Conservation (phyloP, 768 basidiomycete species). For the Leccinum incarnatum region DNA sequence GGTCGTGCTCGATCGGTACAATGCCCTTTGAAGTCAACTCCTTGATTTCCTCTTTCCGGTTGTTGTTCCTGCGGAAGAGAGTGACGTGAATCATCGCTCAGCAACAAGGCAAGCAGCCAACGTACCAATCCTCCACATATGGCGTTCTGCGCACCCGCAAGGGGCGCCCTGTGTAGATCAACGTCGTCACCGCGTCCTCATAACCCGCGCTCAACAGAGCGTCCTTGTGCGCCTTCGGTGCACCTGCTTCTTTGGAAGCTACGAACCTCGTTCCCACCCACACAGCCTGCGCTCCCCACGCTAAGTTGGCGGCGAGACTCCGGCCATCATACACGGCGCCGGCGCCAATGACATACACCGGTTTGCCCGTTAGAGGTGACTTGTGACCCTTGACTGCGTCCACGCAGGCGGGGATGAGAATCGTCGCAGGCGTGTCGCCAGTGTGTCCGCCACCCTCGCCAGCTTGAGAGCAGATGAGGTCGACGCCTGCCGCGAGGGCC, state of each 20-base stretch:
- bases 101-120: slow-evolving; percentile 2
- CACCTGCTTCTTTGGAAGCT: slow-evolving; percentile 74
- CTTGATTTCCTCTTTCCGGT: slow-evolving; percentile 78
- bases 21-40: slow-evolving; percentile 81
- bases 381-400: slow-evolving; percentile 75
- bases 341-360: slow-evolving; percentile 86
- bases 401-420: slow-evolving; percentile 90
- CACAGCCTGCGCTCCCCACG: slow-evolving; percentile 87
- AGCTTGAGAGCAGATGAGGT: slow-evolving; percentile 92
- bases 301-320: slow-evolving; percentile 80
- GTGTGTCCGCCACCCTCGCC: slow-evolving; percentile 92
- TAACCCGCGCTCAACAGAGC: slow-evolving; percentile 64
- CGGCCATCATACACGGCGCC: slow-evolving; percentile 91
- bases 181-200: slow-evolving; percentile 79
- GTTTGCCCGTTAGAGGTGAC: slow-evolving; percentile 78
- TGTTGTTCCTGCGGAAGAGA: slow-evolving; percentile 55
- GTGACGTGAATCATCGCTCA: not conserved
- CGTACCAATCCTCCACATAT: slow-evolving; percentile 81
- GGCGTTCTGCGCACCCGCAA: slow-evolving; percentile 81
- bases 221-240: slow-evolving; percentile 84
- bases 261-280: slow-evolving; percentile 92
- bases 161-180: slow-evolving; percentile 89
- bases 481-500: slow-evolving; percentile 80
- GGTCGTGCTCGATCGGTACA: slow-evolving; percentile 67
- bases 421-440: slow-evolving; percentile 76